Conservation (phyloP, 352 stramenopile species). For the Blastocystis sp. region DNA sequence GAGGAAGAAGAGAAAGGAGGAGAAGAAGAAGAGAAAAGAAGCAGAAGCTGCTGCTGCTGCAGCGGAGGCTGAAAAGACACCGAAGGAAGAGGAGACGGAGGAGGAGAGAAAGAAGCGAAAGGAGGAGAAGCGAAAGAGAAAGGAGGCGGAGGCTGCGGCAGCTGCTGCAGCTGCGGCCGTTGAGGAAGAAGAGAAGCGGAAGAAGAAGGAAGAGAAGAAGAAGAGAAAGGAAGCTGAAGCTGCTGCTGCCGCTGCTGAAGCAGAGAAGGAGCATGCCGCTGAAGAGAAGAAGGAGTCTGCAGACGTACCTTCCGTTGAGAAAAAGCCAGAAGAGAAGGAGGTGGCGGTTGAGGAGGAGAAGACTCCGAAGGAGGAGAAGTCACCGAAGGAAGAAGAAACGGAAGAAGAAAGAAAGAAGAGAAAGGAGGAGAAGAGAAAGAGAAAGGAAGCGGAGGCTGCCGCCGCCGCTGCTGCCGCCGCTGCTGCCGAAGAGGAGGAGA, state of each 20-base stretch:
- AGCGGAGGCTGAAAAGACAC: neutral
- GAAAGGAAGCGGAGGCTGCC: neutral
- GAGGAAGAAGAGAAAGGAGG: constrained; percentile 7
- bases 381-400: neutral
- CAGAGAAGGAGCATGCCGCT: neutral
- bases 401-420: constrained; percentile 25
- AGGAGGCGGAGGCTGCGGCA: neutral
- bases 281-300: neutral
- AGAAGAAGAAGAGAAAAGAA: neutral
- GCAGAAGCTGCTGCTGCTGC: neutral
- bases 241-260: neutral
- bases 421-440: neutral
- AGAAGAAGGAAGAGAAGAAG: neutral
- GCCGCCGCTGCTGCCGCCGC: neutral
- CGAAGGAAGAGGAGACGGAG: constrained; percentile 18
- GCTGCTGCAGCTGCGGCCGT: neutral
- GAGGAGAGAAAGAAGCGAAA: neutral
- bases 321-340: too few relatives aligned
- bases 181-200: neutral
- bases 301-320: neutral
- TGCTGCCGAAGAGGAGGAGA: neutral
- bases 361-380: neutral
- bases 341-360: too few relatives aligned
- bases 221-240: neutral
- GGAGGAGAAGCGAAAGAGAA: neutral